These are phyloP conservation scores for Sugiyamaella floridensis DNA, from an alignment of 805 yeast species.

Conservation along the genomic window DNA sequence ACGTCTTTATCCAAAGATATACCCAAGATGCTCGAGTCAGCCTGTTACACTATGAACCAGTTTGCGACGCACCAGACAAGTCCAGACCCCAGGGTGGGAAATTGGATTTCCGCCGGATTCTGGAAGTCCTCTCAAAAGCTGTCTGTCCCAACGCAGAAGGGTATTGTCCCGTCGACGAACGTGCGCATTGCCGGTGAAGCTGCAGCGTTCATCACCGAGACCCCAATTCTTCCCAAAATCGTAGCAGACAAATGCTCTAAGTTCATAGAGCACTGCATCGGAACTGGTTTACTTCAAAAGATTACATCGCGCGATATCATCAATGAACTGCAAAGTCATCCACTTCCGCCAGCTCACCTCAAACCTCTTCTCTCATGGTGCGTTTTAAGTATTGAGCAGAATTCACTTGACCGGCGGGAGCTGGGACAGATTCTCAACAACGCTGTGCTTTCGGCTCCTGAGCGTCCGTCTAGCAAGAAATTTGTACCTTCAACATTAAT, in stretches of 20 bases:
- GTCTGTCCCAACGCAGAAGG: slow-evolving; percentile 27
- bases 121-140: slow-evolving; percentile 28
- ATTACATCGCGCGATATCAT: slow-evolving; percentile 24
- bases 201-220: slow-evolving; percentile 18
- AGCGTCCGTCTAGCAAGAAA: not conserved
- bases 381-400: not conserved
- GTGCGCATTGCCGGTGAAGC: slow-evolving; percentile 26
- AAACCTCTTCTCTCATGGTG: slow-evolving; percentile 28
- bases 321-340: slow-evolving; percentile 25
- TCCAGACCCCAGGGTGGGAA: slow-evolving; percentile 33
- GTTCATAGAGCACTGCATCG: slow-evolving; percentile 25
- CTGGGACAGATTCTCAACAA: not conserved
- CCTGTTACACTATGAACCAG: slow-evolving; percentile 25
- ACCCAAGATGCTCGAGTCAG: slow-evolving; percentile 13
- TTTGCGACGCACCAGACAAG: slow-evolving; percentile 30
- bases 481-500: slow-evolving; percentile 13
- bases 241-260: slow-evolving; percentile 18
- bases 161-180: slow-evolving; percentile 26
- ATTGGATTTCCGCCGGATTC: slow-evolving; percentile 30
- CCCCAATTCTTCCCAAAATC: slow-evolving; percentile 26
- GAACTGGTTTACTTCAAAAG: slow-evolving; percentile 19
- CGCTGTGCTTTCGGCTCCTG: not conserved
- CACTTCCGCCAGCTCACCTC: slow-evolving; percentile 21
- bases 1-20: not conserved
- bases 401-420: not conserved